Base-by-base conservation (phyloP, 305 asterid species). In the Ruellia speciosa region DNA sequence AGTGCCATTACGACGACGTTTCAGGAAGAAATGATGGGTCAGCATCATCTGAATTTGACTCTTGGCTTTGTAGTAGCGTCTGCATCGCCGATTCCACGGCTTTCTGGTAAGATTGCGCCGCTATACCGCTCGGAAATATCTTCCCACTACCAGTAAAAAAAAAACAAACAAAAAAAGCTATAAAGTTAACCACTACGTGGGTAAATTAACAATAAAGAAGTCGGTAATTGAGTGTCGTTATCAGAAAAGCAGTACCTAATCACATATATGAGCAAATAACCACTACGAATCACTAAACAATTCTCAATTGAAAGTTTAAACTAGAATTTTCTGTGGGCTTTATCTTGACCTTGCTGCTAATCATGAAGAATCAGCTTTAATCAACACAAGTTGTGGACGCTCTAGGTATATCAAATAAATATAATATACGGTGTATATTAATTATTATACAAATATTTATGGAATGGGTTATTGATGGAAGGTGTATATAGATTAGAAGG, bases 31-130 rank as follows among this genome's bases (percentile, higher is more conserved):
- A 40, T 16, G 76, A 59, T 37, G 54, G 61, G 46, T 66, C 77
- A 16, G 40, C 75, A 18, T 75, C 75, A 20, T 75, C 80, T 18
- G 66, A 67, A 58, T 73, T 66, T 28, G 83, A 67, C 43, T 77
- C 81, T 33, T 74, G 73, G 66, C 69, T 68, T 46, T 77, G 74
- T 33, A 89, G 74, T 33, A 89, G 78, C 59, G 75, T 81, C 75
- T 74, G 84, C 39, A 89, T 80, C 0, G 95, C 94, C 7, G 92
- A 76, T 52, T 86, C 94, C 76, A 89, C 97, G 54, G 97, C 97
- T 45, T 86, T 86, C 78, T 76, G 77, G 60, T 89, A 89, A 8
- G 95, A 80, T 50, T 84, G 78, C 24, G 90, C 87, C 59, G 95
- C 95, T 35, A 89, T 65, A 49, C 85, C 84, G 75, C 92, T 89